A percentile compares a stretch with the other conserved stretches of the same genome.
Conservation (phyloP, 208 protist species). For the Leishmania martiniquensis region DNA sequence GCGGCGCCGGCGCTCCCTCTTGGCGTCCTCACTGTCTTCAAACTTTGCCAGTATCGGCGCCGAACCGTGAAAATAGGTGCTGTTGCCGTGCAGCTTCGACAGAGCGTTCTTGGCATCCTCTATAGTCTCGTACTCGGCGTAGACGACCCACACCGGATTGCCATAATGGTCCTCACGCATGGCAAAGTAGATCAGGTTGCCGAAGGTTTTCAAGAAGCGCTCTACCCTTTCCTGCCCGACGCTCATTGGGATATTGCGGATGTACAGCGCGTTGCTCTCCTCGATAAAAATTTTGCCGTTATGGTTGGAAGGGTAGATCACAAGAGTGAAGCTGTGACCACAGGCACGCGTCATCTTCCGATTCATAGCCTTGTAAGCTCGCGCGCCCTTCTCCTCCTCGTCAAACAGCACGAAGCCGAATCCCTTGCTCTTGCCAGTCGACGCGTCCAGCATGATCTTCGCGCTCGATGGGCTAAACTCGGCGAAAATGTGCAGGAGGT, state of each 20-base stretch:
- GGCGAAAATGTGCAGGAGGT: slow-evolving; percentile 66
- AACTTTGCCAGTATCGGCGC: slow-evolving; percentile 77
- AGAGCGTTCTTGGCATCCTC: slow-evolving; percentile 64
- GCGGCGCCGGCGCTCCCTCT: slow-evolving; percentile 64
- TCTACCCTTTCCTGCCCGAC: slow-evolving; percentile 55
- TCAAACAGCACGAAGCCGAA: slow-evolving; percentile 97
- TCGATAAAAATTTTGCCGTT: slow-evolving; percentile 55
- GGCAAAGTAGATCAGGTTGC: slow-evolving; percentile 67
- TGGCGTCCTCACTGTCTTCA: slow-evolving; percentile 73
- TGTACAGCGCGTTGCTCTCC: slow-evolving; percentile 68
- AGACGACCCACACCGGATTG: slow-evolving; percentile 83
- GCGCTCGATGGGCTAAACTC: slow-evolving; percentile 86
- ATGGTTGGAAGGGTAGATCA: slow-evolving; percentile 84
- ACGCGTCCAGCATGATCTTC: slow-evolving; percentile 87
- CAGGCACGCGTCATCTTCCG: slow-evolving; percentile 44
- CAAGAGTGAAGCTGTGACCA: slow-evolving; percentile 65
- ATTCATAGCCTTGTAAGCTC: slow-evolving; percentile 69
- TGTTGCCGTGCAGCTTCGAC: slow-evolving; percentile 70
- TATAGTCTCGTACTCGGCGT: slow-evolving; percentile 77
- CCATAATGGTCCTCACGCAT: slow-evolving; percentile 86
- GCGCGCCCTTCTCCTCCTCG: slow-evolving; percentile 74
- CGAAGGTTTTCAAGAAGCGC: slow-evolving; percentile 67
- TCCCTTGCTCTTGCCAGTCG: slow-evolving; percentile 87
- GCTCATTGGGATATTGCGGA: slow-evolving; percentile 80
- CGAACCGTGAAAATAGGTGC: slow-evolving; percentile 59